Conservation (phyloP, 2,329 filamentous ascomycete species). For the Metarhizium album region DNA sequence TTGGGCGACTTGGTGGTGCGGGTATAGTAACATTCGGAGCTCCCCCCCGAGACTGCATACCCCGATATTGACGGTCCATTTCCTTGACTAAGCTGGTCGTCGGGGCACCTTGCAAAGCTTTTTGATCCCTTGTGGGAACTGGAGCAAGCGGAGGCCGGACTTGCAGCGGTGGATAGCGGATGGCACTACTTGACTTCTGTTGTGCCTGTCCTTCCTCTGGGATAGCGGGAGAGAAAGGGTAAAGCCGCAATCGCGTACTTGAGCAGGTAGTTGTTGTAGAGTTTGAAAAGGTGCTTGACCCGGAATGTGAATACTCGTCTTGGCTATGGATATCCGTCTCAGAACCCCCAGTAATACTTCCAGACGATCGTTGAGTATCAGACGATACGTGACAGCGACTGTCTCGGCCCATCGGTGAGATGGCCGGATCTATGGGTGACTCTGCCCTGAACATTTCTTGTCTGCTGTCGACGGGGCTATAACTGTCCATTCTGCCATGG, state of each 20-base stretch:
- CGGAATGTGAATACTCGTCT: conserved; percentile 9
- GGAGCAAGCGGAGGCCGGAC: conserved; percentile 1
- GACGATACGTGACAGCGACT: not conserved
- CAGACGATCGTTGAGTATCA: not conserved
- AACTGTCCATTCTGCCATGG: conserved; percentile 12
- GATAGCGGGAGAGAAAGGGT: conserved; percentile 9
- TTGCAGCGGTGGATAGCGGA: conserved; percentile 5
- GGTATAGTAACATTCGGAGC: not conserved
- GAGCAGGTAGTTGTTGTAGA: conserved; percentile 6
- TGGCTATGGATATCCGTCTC: conserved; percentile 6
- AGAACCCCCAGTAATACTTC: conserved; percentile 2
- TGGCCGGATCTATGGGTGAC: conserved; percentile 10
- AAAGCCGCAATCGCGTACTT: conserved; percentile 3
- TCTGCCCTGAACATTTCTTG: conserved; percentile 5
- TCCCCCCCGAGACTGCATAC: not conserved
- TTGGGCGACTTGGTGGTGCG: not conserved
- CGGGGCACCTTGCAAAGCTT: not conserved
- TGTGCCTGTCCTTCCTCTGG: conserved; percentile 8
- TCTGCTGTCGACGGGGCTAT: conserved; percentile 13
- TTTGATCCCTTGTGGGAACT: not conserved
- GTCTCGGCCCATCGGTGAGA: conserved; percentile 6
- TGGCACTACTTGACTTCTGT: not conserved
- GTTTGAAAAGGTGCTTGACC: conserved; percentile 9
- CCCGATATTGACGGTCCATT: conserved; percentile 7
- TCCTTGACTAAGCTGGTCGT: conserved; percentile 4